Percentiles rank a stretch among this genome's conserved stretches.
Conservation (phyloP, 148 eudicot species). For the Agrostemma githago region DNA sequence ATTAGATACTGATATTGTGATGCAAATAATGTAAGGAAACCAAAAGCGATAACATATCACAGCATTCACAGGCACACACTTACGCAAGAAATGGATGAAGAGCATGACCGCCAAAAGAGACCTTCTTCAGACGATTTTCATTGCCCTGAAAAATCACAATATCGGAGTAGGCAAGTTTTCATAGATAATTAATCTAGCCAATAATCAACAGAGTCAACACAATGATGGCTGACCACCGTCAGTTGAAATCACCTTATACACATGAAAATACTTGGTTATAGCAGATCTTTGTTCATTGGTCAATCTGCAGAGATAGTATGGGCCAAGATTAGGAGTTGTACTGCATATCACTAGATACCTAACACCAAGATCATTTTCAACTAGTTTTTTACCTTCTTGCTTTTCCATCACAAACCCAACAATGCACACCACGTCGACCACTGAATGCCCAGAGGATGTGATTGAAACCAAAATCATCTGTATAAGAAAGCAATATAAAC, state of each 20-base stretch:
- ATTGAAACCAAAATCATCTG: constrained; percentile 91
- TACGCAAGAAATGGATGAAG: constrained; percentile 83
- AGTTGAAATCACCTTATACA: constrained; percentile 50
- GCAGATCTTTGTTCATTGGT: constrained; percentile 80
- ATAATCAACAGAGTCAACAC: neutral
- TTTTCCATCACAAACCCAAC: constrained; percentile 98
- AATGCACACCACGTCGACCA: constrained; percentile 97
- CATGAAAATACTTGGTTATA: constrained; percentile 71
- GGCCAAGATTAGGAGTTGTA: neutral
- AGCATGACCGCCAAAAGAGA: constrained; percentile 45
- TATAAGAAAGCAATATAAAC: constrained; percentile 11
- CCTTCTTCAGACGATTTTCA: constrained; percentile 64
- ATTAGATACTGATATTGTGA: constrained; percentile 10
- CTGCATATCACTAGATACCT: neutral
- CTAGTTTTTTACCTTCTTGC: constrained; percentile 66
- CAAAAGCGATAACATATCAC: neutral
- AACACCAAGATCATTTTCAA: neutral
- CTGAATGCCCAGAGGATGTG: constrained; percentile 94
- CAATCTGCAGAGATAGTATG: constrained; percentile 43
- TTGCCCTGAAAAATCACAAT: constrained; percentile 45
- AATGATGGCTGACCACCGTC: neutral
- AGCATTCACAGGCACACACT: constrained; percentile 23
- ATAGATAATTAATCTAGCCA: constrained; percentile 2
- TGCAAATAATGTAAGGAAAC: neutral
- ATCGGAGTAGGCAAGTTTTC: neutral